These are phyloP conservation scores for Podospora anserina DNA, from an alignment of 495 filamentous ascomycete genomes.

Conservation along the genomic window DNA sequence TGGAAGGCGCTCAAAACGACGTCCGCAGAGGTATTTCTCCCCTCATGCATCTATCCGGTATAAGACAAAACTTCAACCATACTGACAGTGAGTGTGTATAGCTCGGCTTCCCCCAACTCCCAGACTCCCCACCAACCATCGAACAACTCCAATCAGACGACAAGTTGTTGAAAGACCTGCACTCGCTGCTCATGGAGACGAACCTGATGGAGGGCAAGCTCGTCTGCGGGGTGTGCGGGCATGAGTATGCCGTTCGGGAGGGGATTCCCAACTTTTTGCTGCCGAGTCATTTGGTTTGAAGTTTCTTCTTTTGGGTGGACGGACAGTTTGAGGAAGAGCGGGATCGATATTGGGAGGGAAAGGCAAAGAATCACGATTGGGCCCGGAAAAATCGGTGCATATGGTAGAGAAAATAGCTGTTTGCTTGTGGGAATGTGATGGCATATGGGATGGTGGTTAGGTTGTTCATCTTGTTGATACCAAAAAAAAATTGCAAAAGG, in stretches of 20 bases:
- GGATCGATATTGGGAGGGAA: too few species aligned
- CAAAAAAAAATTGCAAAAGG: neutral
- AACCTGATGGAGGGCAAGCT: slow-evolving; percentile 82
- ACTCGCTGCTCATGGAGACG: slow-evolving; percentile 83
- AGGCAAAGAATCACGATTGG: too few species aligned
- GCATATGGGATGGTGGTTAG: neutral
- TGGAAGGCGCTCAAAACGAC: slow-evolving; percentile 75
- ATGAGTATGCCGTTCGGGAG: slow-evolving; percentile 89
- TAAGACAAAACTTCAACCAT: neutral
- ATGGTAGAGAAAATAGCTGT: too few species aligned
- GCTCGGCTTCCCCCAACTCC: slow-evolving; percentile 81
- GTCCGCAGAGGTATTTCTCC: slow-evolving; percentile 66
- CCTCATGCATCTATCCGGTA: neutral
- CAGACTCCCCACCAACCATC: slow-evolving; percentile 55
- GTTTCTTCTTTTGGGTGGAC: neutral
- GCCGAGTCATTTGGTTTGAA: slow-evolving; percentile 79
- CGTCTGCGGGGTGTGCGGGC: slow-evolving; percentile 85
- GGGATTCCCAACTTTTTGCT: slow-evolving; percentile 95
- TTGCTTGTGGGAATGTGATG: too few species aligned
- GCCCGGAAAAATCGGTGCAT: too few species aligned
- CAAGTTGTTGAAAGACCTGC: slow-evolving; percentile 69
- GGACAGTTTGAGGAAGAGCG: too few species aligned
- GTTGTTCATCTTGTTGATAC: neutral
- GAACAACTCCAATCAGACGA: slow-evolving; percentile 61
- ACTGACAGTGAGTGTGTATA: slow-evolving; percentile 28